Base-by-base conservation (phyloP, 1,139 yeast genomes). In the Pichia sp. region DNA sequence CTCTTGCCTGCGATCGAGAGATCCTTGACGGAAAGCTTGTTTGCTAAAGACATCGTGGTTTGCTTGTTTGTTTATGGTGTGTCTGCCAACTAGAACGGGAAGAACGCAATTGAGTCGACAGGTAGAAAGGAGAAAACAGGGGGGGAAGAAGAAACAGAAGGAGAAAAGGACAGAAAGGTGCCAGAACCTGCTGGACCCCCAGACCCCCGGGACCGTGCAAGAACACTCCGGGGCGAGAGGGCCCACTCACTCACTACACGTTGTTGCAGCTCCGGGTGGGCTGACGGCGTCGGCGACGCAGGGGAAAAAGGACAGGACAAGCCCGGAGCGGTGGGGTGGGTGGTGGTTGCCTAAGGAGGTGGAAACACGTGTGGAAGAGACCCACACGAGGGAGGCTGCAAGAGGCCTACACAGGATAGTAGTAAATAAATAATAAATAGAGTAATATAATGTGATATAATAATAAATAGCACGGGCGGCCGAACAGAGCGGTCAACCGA, bases 1-100 rank as follows among this genome's bases (percentile, higher is more conserved):
- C 58, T 49, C 50, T 56, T 54, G 72, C 81, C 90, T 67, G 85
- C 72, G 73, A 88, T 84, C 70, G 82, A 82, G 64, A 93, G 78
- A 74, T 91, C 98, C 70, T 85, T 83, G 72, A 91, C 96, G 56
- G 96, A 86, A 65, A 91, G 82, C 76, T 91, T 91, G 73, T 79
- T 87, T 55, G 96, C 84, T 71, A 93, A 83, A 64, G 98, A 91
- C 98, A 91, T 67, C 41, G 42, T 43, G 13, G n/a, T 41, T 16
- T 21, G 26, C 23, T 10, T 37, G 41, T 39, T 12, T 39, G 42
- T 21, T n/a, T n/a, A 16, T 39, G 12, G 42, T 21, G 13, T 39
- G 9, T 12, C 5, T 39, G 26, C 3, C 22, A 37, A 16, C 9
- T 37, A 10, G 22, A 13, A 37, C 4, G 12, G 10, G 18, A 37